phyloP scores from a whole-genome alignment of 345 rosid genomes.

The Citrus australasica region DNA sequence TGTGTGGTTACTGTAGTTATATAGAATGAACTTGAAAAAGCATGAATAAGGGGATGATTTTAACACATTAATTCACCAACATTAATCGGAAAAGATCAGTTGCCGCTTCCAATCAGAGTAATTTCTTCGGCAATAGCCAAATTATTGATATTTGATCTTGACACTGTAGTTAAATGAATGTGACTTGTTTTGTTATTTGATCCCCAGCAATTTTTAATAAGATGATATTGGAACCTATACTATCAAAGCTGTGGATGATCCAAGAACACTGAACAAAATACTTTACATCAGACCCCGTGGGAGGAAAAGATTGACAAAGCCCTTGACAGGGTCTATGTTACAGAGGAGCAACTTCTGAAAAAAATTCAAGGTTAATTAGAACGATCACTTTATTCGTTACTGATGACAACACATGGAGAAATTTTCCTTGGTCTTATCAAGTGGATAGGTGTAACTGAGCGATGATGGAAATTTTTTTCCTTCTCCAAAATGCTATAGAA shows the following conservation, averaged over 20 bases:
- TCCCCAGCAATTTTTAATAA: constrained; percentile 43
- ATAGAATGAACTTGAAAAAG: neutral
- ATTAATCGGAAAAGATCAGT: neutral
- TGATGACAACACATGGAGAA: neutral
- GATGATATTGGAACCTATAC: constrained; percentile 49
- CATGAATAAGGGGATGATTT: neutral
- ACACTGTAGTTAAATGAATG: neutral
- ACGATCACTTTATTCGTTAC: neutral
- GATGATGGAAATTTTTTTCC: neutral
- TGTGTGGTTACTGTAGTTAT: neutral
- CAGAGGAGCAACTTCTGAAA: constrained; percentile 51
- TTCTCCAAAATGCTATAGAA: neutral
- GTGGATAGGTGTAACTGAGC: neutral
- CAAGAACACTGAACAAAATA: constrained; percentile 53
- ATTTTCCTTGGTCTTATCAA: neutral
- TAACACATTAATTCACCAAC: neutral
- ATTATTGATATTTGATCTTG: neutral
- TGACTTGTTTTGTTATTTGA: neutral
- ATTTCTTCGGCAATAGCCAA: neutral
- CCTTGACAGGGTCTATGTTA: constrained; percentile 40
- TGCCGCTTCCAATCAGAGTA: neutral
- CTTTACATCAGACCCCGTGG: constrained; percentile 45
- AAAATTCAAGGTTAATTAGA: constrained; percentile 35
- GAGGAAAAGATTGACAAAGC: constrained; percentile 56
- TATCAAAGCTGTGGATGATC: constrained; percentile 51